Conservation (phyloP, 345 rosid species). For the Salix udensis region DNA sequence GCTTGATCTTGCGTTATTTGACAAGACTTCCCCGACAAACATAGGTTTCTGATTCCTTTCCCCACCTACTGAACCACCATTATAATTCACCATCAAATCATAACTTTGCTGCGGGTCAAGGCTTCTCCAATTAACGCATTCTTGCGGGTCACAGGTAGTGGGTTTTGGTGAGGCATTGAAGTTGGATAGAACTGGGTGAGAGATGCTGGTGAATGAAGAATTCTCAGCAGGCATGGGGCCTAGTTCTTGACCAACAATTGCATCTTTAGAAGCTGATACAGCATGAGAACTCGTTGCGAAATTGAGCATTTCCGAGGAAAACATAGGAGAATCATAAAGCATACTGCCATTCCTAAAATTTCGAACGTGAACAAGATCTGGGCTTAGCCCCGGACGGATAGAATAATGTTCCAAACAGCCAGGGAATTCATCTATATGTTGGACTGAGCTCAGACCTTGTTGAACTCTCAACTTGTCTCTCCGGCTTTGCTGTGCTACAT, state of each 20-base stretch:
- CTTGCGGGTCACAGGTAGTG: constrained; percentile 25
- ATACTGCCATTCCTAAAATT: constrained; percentile 21
- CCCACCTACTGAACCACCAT: constrained; percentile 34
- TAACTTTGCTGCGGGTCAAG: constrained; percentile 24
- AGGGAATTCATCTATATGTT: constrained; percentile 19
- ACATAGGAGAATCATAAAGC: constrained; percentile 17
- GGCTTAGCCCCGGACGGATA: constrained; percentile 16
- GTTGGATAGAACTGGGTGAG: constrained; percentile 20
- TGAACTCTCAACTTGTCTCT: constrained; percentile 46
- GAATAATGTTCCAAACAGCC: constrained; percentile 22
- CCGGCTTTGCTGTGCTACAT: constrained; percentile 53
- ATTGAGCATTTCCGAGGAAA: constrained; percentile 24
- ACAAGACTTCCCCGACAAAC: constrained; percentile 35
- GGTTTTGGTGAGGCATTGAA: constrained; percentile 7
- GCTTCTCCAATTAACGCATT: constrained; percentile 28
- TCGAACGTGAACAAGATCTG: constrained; percentile 32
- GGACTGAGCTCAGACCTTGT: constrained; percentile 11
- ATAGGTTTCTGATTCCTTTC: constrained; percentile 31
- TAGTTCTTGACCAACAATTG: constrained; percentile 24
- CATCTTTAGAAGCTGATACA: constrained; percentile 13
- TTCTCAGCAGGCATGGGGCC: neutral
- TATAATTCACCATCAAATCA: constrained; percentile 45
- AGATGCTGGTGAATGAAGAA: constrained; percentile 16
- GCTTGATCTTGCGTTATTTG: constrained; percentile 33
- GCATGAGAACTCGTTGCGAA: constrained; percentile 14